These are phyloP conservation scores for Fusarium virguliforme DNA, from an alignment of 2,329 filamentous ascomycete species.

Conservation along the genomic window DNA sequence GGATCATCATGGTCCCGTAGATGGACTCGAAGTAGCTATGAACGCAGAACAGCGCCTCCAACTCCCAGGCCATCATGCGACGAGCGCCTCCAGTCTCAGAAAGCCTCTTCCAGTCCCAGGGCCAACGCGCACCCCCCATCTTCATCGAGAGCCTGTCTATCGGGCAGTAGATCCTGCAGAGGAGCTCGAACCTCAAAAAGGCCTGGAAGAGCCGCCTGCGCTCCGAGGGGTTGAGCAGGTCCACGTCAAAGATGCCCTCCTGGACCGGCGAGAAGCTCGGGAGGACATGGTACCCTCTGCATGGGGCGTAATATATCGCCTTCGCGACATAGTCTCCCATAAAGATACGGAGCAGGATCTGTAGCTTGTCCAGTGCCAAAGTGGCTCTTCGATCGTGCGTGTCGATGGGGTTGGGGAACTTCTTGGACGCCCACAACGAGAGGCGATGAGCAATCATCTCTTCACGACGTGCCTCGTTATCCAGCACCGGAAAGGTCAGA, in stretches of 20 bases:
- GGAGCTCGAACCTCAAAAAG: not conserved
- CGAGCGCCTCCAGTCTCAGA: not conserved
- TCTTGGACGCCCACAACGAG: not conserved
- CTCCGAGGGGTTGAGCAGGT: not conserved
- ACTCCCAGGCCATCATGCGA: not conserved
- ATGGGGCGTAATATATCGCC: not conserved
- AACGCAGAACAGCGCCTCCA: not conserved
- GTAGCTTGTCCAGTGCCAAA: not conserved
- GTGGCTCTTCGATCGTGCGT: not conserved
- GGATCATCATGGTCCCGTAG: constrained; percentile 2
- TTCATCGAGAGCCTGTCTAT: no score
- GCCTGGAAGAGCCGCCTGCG: not conserved
- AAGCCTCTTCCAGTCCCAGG: not conserved
- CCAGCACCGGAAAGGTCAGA: not conserved
- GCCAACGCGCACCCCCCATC: not conserved
- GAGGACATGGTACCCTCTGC: not conserved
- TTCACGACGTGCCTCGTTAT: not conserved
- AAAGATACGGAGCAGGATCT: not conserved
- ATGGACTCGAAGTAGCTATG: not conserved
- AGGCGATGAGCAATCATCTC: not conserved
- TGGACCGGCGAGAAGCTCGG: not conserved
- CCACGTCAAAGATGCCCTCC: not conserved
- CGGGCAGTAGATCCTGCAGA: not conserved
- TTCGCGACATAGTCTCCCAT: constrained; percentile 26
- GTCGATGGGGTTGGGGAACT: not conserved